Conservation (phyloP, 192 early-diverging fungal genomes). For the Rhizophagus sp. region DNA sequence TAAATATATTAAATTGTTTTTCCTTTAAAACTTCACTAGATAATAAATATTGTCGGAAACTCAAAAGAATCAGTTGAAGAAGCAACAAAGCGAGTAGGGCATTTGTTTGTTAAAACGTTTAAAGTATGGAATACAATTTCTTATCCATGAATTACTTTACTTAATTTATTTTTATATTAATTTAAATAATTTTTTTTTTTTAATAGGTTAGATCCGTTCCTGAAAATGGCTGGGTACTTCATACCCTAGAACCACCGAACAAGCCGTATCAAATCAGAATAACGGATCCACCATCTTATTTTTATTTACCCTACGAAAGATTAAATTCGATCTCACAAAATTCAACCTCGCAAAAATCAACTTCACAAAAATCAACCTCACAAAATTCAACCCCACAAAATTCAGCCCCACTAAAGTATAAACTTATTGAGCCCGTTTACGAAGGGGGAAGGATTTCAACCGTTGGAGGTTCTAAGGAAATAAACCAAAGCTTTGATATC, state of each 20-base stretch:
- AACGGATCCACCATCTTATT: background rate
- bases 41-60: constrained; percentile 27
- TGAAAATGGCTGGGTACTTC: background rate
- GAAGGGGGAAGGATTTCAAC: background rate
- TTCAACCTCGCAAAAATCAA: accelerated
- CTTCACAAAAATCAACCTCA: too few relatives aligned
- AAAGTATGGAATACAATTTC: background rate
- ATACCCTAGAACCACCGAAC: background rate
- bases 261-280: background rate
- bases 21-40: constrained; percentile 23
- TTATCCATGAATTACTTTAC: too few relatives aligned
- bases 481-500: background rate
- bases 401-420: background rate
- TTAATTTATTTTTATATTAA: background rate
- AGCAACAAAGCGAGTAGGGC: constrained; percentile 35
- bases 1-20: constrained; percentile 3
- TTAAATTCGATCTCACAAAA: accelerated
- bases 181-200: background rate
- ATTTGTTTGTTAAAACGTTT: constrained; percentile 37
- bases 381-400: too few relatives aligned
- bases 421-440: constrained; percentile 6
- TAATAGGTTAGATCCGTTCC: background rate
- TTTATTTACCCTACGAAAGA: background rate
- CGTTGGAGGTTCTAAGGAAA: too few relatives aligned
- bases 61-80: constrained; percentile 10